Base-by-base conservation (phyloP, 805 yeast species). In the Teunomyces tritomae region DNA sequence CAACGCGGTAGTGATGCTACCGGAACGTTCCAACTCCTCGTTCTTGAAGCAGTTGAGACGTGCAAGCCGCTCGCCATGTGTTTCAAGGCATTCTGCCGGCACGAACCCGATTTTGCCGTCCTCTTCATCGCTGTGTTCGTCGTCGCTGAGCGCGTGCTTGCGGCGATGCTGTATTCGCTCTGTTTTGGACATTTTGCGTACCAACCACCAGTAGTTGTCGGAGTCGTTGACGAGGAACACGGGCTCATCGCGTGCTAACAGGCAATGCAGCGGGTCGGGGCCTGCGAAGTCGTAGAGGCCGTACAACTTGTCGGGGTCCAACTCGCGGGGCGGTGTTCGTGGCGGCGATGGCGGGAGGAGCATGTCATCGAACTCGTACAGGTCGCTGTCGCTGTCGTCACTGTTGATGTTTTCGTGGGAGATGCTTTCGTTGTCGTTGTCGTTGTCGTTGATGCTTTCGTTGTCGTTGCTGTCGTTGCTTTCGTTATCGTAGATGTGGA, bases 201-300 rank as follows among this genome's bases (percentile, higher is more conserved):
- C 92, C 8, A 92, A 73, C 98, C 99, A 94, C 99, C 99, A 94
- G 68, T 94, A 94, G 51, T 88, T 79, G 67, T 94, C 97, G 43
- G 87, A 84, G 61, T 94, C 99, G 61, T 89, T 90, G 30, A 94
- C 69, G 14, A 94, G 69, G 39, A 79, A 73, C 53, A 95, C 92
- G 1, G 95, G 84, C 57, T 89, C 96, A 59, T 92, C 91, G 54
- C 89, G 82, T 16, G 71, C 63, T 8, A 92, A 75, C 49, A 85
- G 82, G 55, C 96, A 86, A 67, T 92, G 99, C 40, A 94, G 89
- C 4, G 92, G 90, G 61, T 90, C 97, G 4, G 96, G 96, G 1
- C 97, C 98, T 44, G 76, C 77, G 58, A 94, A 92, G 44, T 90
- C 90, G 57, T 86, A 89, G 28, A 91, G 69, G 0, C 97, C 97